A percentile compares a stretch with the other conserved stretches of the same genome.
Evolutionary conservation across 345 rosid species (phyloP).

Genomic region (Acer saccharum): DNA sequence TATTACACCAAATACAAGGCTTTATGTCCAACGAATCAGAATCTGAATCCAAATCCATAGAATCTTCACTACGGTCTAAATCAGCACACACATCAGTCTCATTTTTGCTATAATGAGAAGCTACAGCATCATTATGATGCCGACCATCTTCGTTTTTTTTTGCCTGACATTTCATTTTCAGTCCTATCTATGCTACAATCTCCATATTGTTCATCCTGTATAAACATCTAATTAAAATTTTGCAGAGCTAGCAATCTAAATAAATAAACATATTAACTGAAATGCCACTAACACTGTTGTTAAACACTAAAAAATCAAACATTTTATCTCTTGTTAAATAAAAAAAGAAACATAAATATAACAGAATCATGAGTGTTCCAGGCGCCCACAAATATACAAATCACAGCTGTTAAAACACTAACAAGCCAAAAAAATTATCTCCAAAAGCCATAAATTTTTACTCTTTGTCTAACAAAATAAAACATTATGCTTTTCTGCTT

Average conservation of each 20-base stretch:
- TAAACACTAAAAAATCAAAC: neutral
- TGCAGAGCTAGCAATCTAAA: neutral
- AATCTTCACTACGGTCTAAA: constrained; percentile 11
- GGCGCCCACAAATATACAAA: neutral
- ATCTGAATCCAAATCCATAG: neutral
- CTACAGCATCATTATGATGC: neutral
- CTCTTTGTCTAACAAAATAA: no score
- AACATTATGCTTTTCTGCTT: no score
- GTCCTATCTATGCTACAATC: neutral
- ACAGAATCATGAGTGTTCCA: no score
- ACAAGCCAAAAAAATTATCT: no score
- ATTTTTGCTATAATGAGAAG: neutral
- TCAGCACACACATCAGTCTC: neutral
- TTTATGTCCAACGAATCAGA: constrained; percentile 13
- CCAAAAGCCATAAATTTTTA: no score
- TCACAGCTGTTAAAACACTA: no score
- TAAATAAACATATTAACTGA: neutral
- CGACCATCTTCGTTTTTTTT: neutral
- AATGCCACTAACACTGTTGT: neutral
- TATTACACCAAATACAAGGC: constrained; percentile 38
- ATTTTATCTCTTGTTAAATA: neutral
- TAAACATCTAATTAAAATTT: neutral
- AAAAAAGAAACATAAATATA: neutral
- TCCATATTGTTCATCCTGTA: constrained; percentile 28
- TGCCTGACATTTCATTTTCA: neutral